These are phyloP conservation scores for Pythium apleroticum DNA, from an alignment of 352 stramenopile species.

Conservation along the genomic window DNA sequence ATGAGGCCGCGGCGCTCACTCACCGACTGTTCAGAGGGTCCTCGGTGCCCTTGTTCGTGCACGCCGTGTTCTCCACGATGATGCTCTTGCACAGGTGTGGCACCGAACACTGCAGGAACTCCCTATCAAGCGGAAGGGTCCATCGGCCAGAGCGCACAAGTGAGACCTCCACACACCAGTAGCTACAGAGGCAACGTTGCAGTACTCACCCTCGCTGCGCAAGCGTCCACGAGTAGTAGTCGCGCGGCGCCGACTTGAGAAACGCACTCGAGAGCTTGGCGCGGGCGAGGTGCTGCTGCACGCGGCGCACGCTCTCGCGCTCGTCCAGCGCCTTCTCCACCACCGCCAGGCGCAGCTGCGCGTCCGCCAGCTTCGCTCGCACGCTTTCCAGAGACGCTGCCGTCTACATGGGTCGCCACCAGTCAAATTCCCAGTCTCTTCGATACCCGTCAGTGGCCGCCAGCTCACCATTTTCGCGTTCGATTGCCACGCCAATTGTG, in stretches of 20 bases:
- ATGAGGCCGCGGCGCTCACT: not conserved
- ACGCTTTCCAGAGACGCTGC: slow-evolving; percentile 37
- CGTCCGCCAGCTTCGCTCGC: slow-evolving; percentile 24
- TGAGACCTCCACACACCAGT: not conserved
- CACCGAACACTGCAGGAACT: slow-evolving; percentile 58
- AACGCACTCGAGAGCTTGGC: slow-evolving; percentile 54
- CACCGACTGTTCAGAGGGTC: slow-evolving; percentile 68
- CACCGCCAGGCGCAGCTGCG: slow-evolving; percentile 36
- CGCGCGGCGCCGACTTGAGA: slow-evolving; percentile 60
- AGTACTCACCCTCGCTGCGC: slow-evolving; percentile 49
- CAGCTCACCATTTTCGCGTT: not conserved
- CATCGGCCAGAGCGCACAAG: not conserved
- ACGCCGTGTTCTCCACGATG: slow-evolving; percentile 87
- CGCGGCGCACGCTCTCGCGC: slow-evolving; percentile 49
- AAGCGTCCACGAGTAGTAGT: slow-evolving; percentile 82
- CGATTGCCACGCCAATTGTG: not conserved
- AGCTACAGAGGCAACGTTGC: not conserved
- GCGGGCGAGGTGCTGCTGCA: slow-evolving; percentile 42
- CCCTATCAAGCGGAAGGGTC: slow-evolving; percentile 25
- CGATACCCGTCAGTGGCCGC: not conserved
- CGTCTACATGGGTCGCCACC: not conserved
- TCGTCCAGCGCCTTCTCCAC: slow-evolving; percentile 52
- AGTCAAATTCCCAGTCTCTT: not conserved
- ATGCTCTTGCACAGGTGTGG: slow-evolving; percentile 90
- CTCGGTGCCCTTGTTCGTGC: slow-evolving; percentile 48